These are phyloP conservation scores for Penicillium sp. DNA, from an alignment of 2,329 filamentous ascomycete species.

Conservation along the genomic window DNA sequence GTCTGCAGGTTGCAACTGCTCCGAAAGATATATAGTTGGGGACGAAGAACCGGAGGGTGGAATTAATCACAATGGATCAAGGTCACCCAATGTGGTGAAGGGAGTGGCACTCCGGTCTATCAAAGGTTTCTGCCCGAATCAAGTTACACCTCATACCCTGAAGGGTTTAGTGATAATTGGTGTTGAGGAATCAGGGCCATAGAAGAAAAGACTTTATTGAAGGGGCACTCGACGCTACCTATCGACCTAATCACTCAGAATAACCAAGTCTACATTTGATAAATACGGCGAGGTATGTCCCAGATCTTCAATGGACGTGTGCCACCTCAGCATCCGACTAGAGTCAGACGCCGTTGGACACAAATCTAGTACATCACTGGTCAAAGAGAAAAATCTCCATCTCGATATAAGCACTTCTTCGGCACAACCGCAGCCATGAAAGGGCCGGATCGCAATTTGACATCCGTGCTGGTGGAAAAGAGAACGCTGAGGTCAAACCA, in stretches of 20 bases:
- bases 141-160: too few relatives aligned
- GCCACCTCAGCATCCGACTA: conserved; percentile 34
- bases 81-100: too few relatives aligned
- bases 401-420: conserved; percentile 92
- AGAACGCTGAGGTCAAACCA: background rate
- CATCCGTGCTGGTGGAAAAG: conserved; percentile 74
- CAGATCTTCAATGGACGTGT: conserved; percentile 47
- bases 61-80: too few relatives aligned
- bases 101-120: too few relatives aligned
- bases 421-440: conserved; percentile 90
- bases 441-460: conserved; percentile 95
- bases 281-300: conserved; percentile 30
- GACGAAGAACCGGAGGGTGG: too few relatives aligned
- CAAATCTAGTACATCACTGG: conserved; percentile 47
- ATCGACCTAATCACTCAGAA: too few relatives aligned
- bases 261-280: background rate
- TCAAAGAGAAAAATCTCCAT: conserved; percentile 22
- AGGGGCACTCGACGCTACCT: too few relatives aligned
- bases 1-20: too few relatives aligned
- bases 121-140: too few relatives aligned
- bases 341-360: conserved; percentile 31
- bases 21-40: too few relatives aligned
- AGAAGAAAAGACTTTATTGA: background rate
- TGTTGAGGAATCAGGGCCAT: background rate
- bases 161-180: too few relatives aligned